Percentiles rank a stretch among this genome's conserved stretches.
Conservation (phyloP, 2,329 filamentous ascomycete species). For the Verticillium longisporum region DNA sequence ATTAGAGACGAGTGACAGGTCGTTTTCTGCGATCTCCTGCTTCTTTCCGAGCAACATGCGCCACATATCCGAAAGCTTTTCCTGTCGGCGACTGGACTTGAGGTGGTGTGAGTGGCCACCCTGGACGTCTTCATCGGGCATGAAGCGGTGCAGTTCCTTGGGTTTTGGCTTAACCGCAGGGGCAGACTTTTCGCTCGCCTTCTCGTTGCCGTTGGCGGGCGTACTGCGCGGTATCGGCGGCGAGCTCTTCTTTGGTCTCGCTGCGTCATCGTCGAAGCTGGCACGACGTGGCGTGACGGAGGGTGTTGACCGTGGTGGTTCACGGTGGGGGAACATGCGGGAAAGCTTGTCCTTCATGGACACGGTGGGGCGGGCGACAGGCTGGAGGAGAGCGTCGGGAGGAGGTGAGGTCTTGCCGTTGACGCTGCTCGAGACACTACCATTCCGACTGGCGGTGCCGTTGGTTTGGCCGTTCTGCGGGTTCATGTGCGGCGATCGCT, state of each 20-base stretch:
- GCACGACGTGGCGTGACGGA: slow-evolving; percentile 23
- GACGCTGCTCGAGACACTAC: slow-evolving; percentile 3
- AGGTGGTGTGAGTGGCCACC: slow-evolving; percentile 83
- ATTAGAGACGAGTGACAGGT: slow-evolving; percentile 85
- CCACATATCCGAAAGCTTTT: slow-evolving; percentile 91
- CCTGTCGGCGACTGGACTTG: slow-evolving; percentile 83
- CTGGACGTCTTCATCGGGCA: slow-evolving; percentile 40
- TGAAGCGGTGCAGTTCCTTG: slow-evolving; percentile 40
- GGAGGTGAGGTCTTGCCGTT: slow-evolving; percentile 16
- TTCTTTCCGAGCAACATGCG: slow-evolving; percentile 80
- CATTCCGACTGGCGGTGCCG: slow-evolving; percentile 9
- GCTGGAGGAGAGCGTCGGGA: slow-evolving; percentile 22
- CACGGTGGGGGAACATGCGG: slow-evolving; percentile 52
- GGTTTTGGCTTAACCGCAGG: slow-evolving; percentile 18
- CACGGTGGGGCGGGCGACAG: slow-evolving; percentile 37
- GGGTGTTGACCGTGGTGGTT: slow-evolving; percentile 24
- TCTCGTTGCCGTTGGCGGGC: slow-evolving; percentile 17
- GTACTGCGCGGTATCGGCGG: slow-evolving; percentile 25
- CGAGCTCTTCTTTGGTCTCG: slow-evolving; percentile 35
- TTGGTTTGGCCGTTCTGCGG: slow-evolving; percentile 29
- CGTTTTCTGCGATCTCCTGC: slow-evolving; percentile 60
- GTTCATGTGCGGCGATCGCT: slow-evolving; percentile 24
- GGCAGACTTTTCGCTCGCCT: slow-evolving; percentile 20
- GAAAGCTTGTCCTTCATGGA: slow-evolving; percentile 55
- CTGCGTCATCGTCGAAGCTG: slow-evolving; percentile 23